Base-by-base conservation (phyloP, 2,329 filamentous ascomycete species). In the Trichophyton equinum region DNA sequence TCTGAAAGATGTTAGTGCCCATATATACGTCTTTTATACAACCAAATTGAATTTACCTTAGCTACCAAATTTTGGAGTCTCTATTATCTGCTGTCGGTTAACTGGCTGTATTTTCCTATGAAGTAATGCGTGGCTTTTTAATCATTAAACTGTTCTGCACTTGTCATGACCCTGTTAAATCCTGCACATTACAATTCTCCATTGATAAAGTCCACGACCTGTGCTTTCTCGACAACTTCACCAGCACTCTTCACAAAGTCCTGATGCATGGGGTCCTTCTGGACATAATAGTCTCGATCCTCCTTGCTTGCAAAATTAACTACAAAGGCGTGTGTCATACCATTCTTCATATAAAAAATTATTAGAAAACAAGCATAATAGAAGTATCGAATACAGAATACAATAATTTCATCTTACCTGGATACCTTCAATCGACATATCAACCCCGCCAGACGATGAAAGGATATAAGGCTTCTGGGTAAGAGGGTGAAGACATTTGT, bases 301-400 rank as follows among this genome's bases (percentile, higher is more conserved):
- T 82, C 79, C 18, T 76, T 75, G 22, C 71, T 85, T 8, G 80
- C 78, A 62, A 91, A 90, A 66, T 88, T 82, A 22, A 81, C 78
- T 1, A 91, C 79, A 64, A 90, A 90, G 0, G 78, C 84, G 68
- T 91, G 87, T 0, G 85, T 85, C 58, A 86, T 81, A 0, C 81
- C 85, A 57, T 79, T 77, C 85, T 83, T 61, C 22, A 30, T 27
- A 22, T 9, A 9, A 20, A 55, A 18, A 55, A 22, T 22, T 22
- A 11, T 36, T 27, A 36, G 30, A 2, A 3, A 33, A 30, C 22
- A 55, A 6, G 15, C n/a, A 36, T 8, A 33, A 1, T 42, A 33
- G 36, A 36, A 46, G 44, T 36, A 44, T 2, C 13, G 2, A 3
- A 13, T 46, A 42, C 47, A 51, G 8, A 40, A 20, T 36, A 9